Base-by-base conservation (phyloP, 805 yeast genomes). In the Debaryomyces maramus region DNA sequence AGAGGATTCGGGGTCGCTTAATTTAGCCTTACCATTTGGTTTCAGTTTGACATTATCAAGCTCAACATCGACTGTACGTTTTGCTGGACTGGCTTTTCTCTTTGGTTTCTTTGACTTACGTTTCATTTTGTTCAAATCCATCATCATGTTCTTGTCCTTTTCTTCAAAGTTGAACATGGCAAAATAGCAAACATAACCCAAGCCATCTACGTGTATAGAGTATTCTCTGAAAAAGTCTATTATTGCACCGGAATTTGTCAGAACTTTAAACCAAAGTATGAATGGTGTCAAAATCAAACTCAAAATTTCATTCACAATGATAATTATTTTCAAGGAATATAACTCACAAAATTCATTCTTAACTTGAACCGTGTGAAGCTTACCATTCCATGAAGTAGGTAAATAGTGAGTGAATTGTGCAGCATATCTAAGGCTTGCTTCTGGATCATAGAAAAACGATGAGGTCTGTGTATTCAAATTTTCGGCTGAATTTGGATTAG, bases 121-220 rank as follows among this genome's bases (percentile, higher is more conserved):
- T 44, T 37, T 44, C 36, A 23, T 46, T 43, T 50, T 61, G 43
- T 50, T 59, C 49, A 47, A 46, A 39, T 56, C 62, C 44, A 43
- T 41, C 71, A 67, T 64, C 73, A 64, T 73, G 46, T 68, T 67
- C 44, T 68, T 64, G 40, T 71, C 75, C 44, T 75, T 73, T 47
- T 78, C 79, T 45, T 83, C 89, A 46, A 85, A 80, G 49, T 88
- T 84, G 63, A 93, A 93, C 82, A 88, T 87, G 2, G 98, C 98
- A 72, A 83, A 88, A 21, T 88, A 83, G 56, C 98, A 91, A 27
- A 93, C 96, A 55, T 90, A 85, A 0, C 99, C 99, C 29, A 93
- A 68, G 0, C 97, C 98, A 65, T 90, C 97, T 34, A 90, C 88
- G 58, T 91, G 93, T 9, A 89, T 82, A 9, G 96, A 82, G 50